A percentile compares a stretch with the other conserved stretches of the same genome.
Evolutionary conservation across 306 rosid species (phyloP).

Genomic region (Trifolium fragiferum): DNA sequence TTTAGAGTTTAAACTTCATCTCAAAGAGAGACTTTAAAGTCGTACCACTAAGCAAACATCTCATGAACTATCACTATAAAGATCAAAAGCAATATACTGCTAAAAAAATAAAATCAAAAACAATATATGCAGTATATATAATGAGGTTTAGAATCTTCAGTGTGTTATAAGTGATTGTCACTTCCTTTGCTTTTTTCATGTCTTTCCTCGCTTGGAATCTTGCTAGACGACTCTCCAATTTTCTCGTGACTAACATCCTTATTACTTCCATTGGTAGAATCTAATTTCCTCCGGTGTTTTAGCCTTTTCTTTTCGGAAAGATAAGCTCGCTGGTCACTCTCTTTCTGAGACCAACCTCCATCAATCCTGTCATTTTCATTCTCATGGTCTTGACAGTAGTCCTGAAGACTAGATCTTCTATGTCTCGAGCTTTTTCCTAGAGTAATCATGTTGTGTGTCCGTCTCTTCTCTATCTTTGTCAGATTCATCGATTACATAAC

Average conservation of each 20-base stretch:
- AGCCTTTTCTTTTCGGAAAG: slow-evolving; percentile 41
- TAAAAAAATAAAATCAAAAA: neutral
- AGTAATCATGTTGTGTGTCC: slow-evolving; percentile 30
- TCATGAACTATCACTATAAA: neutral
- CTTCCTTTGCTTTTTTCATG: slow-evolving; percentile 35
- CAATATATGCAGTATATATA: neutral
- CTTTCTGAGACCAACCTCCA: slow-evolving; percentile 41
- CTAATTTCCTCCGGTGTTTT: slow-evolving; percentile 34
- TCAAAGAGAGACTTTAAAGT: neutral
- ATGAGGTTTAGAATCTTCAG: slow-evolving; percentile 21
- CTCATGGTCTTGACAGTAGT: slow-evolving; percentile 35
- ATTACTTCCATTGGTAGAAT: slow-evolving; percentile 29
- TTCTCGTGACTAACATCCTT: slow-evolving; percentile 20
- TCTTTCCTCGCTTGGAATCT: slow-evolving; percentile 32
- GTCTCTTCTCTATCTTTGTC: slow-evolving; percentile 35
- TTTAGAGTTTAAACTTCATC: neutral
- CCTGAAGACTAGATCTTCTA: slow-evolving; percentile 29
- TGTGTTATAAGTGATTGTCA: slow-evolving; percentile 5
- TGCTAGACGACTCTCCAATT: slow-evolving; percentile 38
- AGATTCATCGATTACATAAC: slow-evolving; percentile 35
- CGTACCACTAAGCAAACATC: neutral
- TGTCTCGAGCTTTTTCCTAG: slow-evolving; percentile 42
- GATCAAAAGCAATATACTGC: neutral
- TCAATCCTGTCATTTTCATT: slow-evolving; percentile 43
- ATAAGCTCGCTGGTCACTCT: slow-evolving; percentile 29